Evolutionary conservation across 2,329 filamentous ascomycete species (phyloP), one percentile per base, ranked within the genome.

Genomic region (Colletotrichum magnum): DNA sequence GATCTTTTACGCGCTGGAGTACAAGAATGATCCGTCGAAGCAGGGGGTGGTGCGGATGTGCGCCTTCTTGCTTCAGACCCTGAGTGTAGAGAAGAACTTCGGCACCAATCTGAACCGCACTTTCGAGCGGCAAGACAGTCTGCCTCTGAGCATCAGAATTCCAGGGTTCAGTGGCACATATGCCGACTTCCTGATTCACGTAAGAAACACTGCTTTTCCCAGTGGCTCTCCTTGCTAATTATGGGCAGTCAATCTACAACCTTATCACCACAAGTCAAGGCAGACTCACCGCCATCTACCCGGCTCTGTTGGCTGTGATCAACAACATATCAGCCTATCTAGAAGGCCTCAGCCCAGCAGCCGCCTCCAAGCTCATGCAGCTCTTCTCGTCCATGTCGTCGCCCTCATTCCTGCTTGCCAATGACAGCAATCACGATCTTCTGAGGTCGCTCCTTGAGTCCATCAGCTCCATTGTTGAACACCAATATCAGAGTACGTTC

Each of bases 41-140:
- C 95, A 98, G 79, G 96, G 96, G 1, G 87, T 98, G 1, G 94
- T 98, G 28, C 89, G 96, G 64, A 98, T 98, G 94, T 98, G 96
- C 80, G 92, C 97, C n/a, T 98, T 99, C 79, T 87, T 98, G 51
- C 83, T 99, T 48, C 96, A 99, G 80, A 98, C 96, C 0, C 83
- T 99, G 76, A 98, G 95, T 75, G 94, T 97, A 2, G 96, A 98
- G 80, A 89, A 92, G 64, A 94, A 93, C 71, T 98, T 98, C 80
- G 95, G 94, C 36, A 89, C 92, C 76, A 95, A 94, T 74, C 85
- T 99, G 58, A 98, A 98, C 81, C 95, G 94, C 80, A 87, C 85
- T 16, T 98, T 99, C 74, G 92, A 94, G 71, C 93, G 91, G 1
- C 95, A 98, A 78, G 94, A 98, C 62, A 95, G 93, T 5, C 84